phyloP scores from a whole-genome alignment of 768 basidiomycete species.

The Tylopilus rubrobrunneus region DNA sequence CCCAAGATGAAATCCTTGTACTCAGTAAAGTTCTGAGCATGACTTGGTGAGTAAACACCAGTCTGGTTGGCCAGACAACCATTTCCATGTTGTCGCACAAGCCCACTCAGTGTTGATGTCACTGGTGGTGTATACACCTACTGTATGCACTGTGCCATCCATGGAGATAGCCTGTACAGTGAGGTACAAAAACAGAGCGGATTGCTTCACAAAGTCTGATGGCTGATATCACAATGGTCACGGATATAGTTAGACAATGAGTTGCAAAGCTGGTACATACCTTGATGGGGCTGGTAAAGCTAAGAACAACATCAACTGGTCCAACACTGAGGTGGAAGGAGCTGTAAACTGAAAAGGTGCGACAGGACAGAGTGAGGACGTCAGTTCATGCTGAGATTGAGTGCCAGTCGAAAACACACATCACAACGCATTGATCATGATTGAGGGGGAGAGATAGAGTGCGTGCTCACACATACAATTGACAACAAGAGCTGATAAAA shows the following conservation, averaged over 20 bases:
- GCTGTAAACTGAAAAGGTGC: constrained; percentile 67
- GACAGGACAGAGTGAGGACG: too few species aligned
- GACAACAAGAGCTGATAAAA: too few species aligned
- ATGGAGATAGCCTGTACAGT: constrained; percentile 45
- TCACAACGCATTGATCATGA: too few species aligned
- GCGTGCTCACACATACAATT: too few species aligned
- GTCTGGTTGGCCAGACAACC: constrained; percentile 53
- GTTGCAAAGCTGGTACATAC: constrained; percentile 29
- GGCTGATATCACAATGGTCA: constrained; percentile 35
- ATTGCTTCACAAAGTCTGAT: constrained; percentile 57
- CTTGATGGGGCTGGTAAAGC: constrained; percentile 67
- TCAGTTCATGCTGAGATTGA: too few species aligned
- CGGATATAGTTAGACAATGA: neutral
- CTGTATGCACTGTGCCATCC: constrained; percentile 45
- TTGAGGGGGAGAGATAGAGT: too few species aligned
- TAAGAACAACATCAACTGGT: constrained; percentile 56
- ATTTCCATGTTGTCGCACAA: constrained; percentile 40
- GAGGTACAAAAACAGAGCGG: constrained; percentile 58
- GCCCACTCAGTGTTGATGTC: constrained; percentile 59
- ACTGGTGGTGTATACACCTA: constrained; percentile 57
- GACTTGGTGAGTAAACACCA: constrained; percentile 53
- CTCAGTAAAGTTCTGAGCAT: constrained; percentile 52
- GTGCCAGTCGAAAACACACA: too few species aligned
- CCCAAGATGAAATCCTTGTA: constrained; percentile 58
- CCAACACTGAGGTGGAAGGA: constrained; percentile 63